A percentile compares a stretch with the other conserved stretches of the same genome.
Conservation (phyloP, 2,329 filamentous ascomycete species). For the Parascedosporium putredinis region DNA sequence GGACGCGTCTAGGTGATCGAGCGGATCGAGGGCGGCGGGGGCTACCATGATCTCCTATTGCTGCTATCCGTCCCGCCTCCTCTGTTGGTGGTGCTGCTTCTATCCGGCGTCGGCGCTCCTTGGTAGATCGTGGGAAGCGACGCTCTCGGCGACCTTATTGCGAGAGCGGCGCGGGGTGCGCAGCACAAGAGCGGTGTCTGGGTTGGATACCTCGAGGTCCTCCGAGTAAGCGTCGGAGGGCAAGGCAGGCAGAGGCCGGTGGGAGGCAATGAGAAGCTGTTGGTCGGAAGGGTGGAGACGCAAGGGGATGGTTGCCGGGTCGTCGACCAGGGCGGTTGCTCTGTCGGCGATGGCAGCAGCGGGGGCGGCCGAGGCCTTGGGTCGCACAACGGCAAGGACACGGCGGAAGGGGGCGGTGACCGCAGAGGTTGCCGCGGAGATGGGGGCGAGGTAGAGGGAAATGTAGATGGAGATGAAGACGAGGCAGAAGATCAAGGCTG, state of each 20-base stretch:
- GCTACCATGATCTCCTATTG: slow-evolving; percentile 15
- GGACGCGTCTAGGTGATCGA: slow-evolving; percentile 38
- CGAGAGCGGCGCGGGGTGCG: slow-evolving; percentile 5
- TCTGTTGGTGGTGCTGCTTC: too few species aligned
- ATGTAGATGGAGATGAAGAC: slow-evolving; percentile 34
- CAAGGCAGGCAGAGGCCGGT: slow-evolving; percentile 13
- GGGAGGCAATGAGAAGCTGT: background rate
- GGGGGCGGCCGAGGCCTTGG: slow-evolving; percentile 7
- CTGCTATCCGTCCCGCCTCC: too few species aligned
- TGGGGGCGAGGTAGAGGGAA: slow-evolving; percentile 7
- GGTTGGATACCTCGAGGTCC: background rate
- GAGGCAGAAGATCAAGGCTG: slow-evolving; percentile 36
- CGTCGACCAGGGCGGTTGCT: slow-evolving; percentile 11
- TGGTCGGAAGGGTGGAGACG: background rate
- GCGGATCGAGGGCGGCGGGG: slow-evolving; percentile 21
- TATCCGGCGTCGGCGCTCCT: too few species aligned
- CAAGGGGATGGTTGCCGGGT: slow-evolving; percentile 13
- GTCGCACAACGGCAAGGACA: background rate
- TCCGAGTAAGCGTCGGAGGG: too few species aligned
- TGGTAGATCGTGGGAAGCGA: too few species aligned
- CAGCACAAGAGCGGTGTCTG: slow-evolving; percentile 10
- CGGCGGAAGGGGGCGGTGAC: slow-evolving; percentile 1
- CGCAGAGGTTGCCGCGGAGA: background rate
- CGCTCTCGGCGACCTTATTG: too few species aligned
- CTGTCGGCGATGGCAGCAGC: slow-evolving; percentile 14